These are phyloP conservation scores for Paraglomus occultum DNA, from an alignment of 192 early-diverging fungal genomes.

Conservation along the genomic window DNA sequence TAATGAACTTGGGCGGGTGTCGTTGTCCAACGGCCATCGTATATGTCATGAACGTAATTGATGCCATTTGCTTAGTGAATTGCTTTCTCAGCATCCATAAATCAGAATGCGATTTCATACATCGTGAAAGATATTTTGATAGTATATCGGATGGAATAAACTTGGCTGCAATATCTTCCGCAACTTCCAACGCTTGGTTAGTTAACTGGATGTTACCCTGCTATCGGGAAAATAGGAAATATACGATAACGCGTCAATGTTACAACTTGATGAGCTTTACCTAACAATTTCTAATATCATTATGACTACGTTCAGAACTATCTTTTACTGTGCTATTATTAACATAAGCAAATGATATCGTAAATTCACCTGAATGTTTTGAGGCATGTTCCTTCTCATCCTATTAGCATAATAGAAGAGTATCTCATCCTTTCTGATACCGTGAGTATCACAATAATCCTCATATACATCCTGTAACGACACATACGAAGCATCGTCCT, in stretches of 20 bases:
- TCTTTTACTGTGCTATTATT: too few species aligned
- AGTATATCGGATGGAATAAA: constrained; percentile 87
- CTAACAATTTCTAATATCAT: too few species aligned
- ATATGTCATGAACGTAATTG: constrained; percentile 89
- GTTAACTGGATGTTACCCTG: constrained; percentile 50
- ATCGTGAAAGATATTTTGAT: constrained; percentile 47
- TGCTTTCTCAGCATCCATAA: constrained; percentile 94
- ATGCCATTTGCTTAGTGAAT: constrained; percentile 88
- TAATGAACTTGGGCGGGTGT: constrained; percentile 82
- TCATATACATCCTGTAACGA: constrained; percentile 95
- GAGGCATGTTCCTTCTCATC: constrained; percentile 58
- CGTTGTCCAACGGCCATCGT: constrained; percentile 86
- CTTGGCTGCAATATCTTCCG: constrained; percentile 80
- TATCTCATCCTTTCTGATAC: constrained; percentile 85
- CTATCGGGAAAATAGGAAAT: too few species aligned
- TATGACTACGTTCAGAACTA: too few species aligned
- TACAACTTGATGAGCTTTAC: too few species aligned
- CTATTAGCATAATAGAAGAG: constrained; percentile 76
- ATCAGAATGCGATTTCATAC: constrained; percentile 79
- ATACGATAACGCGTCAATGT: too few species aligned
- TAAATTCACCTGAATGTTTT: background rate
- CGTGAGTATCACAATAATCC: constrained; percentile 69
- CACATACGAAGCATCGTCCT: constrained; percentile 87
- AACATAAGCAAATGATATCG: too few species aligned
- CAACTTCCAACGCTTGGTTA: constrained; percentile 81